Base-by-base conservation (phyloP, 2,329 filamentous ascomycete genomes). In the Sarocladiaceae sp. region DNA sequence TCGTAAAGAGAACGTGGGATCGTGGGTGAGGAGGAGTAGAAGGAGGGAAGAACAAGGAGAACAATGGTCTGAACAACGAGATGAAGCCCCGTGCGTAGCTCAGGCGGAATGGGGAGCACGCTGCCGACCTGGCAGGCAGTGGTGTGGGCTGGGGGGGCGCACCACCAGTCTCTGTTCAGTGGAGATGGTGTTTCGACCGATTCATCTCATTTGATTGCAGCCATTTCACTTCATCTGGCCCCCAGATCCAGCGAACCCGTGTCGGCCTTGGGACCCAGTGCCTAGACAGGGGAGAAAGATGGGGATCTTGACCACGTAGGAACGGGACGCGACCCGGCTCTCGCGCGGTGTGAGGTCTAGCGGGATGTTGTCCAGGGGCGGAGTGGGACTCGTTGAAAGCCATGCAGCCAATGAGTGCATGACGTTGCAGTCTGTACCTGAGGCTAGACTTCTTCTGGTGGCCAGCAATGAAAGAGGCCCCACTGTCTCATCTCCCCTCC, bases 1-100 rank as follows among this genome's bases (percentile, higher is more conserved):
- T 48, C 44, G 44, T 48, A 37, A 49, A 55, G 39, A 49, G 48
- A 47, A 44, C 51, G 51, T 53, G 55, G 60, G 59, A 57, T 25
- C 39, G 40, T 35, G 50, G 39, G 50, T 23, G 50, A 36, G 50
- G 23, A n/a, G 13, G 35, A 26, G 58, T 56, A 58, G 58, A 28
- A 48, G 26, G 39, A 25, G 48, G 29, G 35, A 33, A 20, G 25
- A 49, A 49, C 26, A 39, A 51, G 25, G 37, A 51, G 37, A 51
- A 51, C 35, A 51, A 40, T 48, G 18, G 26, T 8, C 26, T 20
- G 17, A n/a, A 20, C 31, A n/a, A 48, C 44, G 33, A 48, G 28
- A 28, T 48, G 26, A 33, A 11, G 26, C n/a, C 25, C 40, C 23
- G 40, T 26, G 40, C 37, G 37, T 20, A 20, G 37, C 3, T 4